Evolutionary conservation across 2,329 filamentous ascomycete genomes (phyloP), one percentile per base, ranked within the genome.

Genomic region (Pseudocercospora musae): DNA sequence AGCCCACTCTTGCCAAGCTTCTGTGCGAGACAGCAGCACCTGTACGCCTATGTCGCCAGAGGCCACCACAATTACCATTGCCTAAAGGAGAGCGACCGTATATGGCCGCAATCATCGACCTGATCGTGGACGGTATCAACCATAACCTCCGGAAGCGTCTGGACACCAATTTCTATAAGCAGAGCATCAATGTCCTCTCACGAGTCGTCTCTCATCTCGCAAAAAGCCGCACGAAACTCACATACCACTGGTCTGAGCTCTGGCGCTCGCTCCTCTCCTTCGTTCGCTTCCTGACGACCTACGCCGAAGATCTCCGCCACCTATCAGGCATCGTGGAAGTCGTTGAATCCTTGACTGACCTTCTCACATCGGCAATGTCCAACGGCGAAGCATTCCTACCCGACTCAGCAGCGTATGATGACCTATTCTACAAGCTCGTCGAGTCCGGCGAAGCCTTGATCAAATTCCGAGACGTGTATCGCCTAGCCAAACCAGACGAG

Each of bases 361-460:
- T 97, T 5, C 82, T 97, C 42, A 91, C 91, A 1, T 84, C 97
- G 42, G 90, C 91, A 1, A 82, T 99, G 7, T 95, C 91, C 1
- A 86, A 87, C 1, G 95, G 95, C 6, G 95, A 98, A 75, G 88
- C 90, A 2, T 98, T 99, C 77, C 83, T 99, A 7, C 95, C 94
- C 0, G 91, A 90, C 29, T 88, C 92, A 0, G 85, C 90, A 18
- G 88, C 91, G 1, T 98, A 98, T 76, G 95, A 99, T 71, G 95
- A 99, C 72, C 82, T 99, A 0, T 98, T 99, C 79, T 99, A 99
- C 85, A 99, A 99, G 78, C 85, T 98, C 1, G 92, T 98, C 25
- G 95, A 99, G 77, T 90, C 89, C 1, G 92, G 93, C 10, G 91
- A 96, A 54, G 84, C 91, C 11, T 83, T 98, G 21, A 80, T 84